Evolutionary conservation across 257 asterid species (phyloP).

Genomic region (Cinchona pubescens): DNA sequence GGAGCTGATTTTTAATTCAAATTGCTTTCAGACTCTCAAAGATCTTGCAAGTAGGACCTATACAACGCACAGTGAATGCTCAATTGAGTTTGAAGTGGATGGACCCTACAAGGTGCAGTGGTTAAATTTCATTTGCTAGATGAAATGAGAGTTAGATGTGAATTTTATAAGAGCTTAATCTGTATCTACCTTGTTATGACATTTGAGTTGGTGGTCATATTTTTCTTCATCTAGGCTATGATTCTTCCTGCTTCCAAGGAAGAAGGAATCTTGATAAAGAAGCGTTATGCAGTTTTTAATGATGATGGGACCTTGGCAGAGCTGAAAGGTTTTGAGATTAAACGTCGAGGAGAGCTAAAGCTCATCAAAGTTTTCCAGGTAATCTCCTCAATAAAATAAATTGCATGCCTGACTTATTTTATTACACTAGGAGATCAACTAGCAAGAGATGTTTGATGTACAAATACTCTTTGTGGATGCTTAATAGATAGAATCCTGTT

Average conservation of each 20-base stretch:
- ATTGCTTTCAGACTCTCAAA: conserved; percentile 65
- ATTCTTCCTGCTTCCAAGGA: conserved; percentile 98
- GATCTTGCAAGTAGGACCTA: conserved; percentile 74
- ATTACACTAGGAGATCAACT: conserved; percentile 5
- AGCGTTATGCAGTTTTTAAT: conserved; percentile 96
- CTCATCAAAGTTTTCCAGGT: conserved; percentile 99
- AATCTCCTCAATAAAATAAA: conserved; percentile 15
- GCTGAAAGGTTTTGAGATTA: conserved; percentile 97
- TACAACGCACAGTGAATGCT: conserved; percentile 88
- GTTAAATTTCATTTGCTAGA: conserved; percentile 26
- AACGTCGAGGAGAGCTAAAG: conserved; percentile 99
- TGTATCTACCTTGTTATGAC: conserved; percentile 25
- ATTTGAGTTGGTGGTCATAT: conserved; percentile 16
- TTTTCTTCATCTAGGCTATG: conserved; percentile 69
- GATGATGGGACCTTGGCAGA: conserved; percentile 98
- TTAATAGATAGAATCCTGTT: neutral
- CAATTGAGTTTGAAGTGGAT: conserved; percentile 98
- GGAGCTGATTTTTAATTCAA: conserved; percentile 18
- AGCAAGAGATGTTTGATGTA: neutral
- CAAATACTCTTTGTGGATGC: conserved; percentile 1
- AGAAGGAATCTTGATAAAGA: conserved; percentile 97
- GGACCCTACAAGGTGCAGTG: conserved; percentile 93
- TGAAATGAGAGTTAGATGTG: conserved; percentile 14
- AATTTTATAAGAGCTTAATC: conserved; percentile 17
- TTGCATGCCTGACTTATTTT: conserved; percentile 6